Evolutionary conservation across 805 yeast genomes (phyloP).

Genomic region (Blastobotrys peoriensis): DNA sequence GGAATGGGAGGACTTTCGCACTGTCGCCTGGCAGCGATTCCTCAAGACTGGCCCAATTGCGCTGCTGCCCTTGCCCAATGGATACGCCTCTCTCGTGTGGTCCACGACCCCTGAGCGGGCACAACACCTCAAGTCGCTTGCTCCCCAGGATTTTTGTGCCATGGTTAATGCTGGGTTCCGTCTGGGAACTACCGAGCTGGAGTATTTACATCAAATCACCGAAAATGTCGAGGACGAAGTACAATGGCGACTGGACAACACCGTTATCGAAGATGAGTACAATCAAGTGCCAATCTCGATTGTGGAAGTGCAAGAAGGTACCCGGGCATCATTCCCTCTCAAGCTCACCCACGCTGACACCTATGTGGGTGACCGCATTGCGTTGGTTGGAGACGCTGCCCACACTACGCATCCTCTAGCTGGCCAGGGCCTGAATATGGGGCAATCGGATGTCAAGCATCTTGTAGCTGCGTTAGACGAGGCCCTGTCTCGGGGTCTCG

Average conservation of each 20-base stretch:
- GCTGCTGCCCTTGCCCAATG: slow-evolving; percentile 78
- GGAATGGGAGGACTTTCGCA: slow-evolving; percentile 62
- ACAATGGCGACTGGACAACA: slow-evolving; percentile 56
- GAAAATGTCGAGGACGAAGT: slow-evolving; percentile 58
- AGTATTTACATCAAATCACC: slow-evolving; percentile 51
- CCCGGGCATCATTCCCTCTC: slow-evolving; percentile 86
- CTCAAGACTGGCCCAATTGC: slow-evolving; percentile 91
- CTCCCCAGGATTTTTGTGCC: slow-evolving; percentile 56
- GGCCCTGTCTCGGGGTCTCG: slow-evolving; percentile 74
- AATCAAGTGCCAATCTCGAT: slow-evolving; percentile 61
- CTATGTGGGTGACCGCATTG: slow-evolving; percentile 77
- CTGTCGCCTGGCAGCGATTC: slow-evolving; percentile 91
- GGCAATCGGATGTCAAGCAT: slow-evolving; percentile 82
- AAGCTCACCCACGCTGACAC: slow-evolving; percentile 86
- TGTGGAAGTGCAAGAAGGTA: slow-evolving; percentile 47
- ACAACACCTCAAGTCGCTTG: slow-evolving; percentile 49
- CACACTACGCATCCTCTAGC: slow-evolving; percentile 97
- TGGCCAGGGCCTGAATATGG: slow-evolving; percentile 98
- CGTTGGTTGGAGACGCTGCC: slow-evolving; percentile 97
- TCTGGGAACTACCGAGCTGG: slow-evolving; percentile 70
- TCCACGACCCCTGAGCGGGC: slow-evolving; percentile 75
- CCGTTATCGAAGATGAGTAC: slow-evolving; percentile 45
- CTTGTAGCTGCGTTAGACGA: slow-evolving; percentile 62
- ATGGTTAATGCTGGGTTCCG: slow-evolving; percentile 82
- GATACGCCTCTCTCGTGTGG: slow-evolving; percentile 92